Conservation (phyloP, 495 filamentous ascomycete species). For the Penicillium paradoxum region DNA sequence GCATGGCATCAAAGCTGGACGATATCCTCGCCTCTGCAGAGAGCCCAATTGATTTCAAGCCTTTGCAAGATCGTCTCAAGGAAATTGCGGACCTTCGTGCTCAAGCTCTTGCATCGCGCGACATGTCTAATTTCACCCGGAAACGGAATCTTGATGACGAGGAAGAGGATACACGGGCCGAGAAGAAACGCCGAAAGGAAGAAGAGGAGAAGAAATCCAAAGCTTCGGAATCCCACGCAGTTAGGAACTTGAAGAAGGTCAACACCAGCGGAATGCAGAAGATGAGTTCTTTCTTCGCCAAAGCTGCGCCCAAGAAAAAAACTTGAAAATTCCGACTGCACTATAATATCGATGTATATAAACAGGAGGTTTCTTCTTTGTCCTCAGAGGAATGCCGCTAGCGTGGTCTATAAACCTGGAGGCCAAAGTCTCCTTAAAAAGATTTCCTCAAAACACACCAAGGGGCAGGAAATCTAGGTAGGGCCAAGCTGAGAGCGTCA, state of each 20-base stretch:
- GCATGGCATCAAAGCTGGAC: conserved; percentile 47
- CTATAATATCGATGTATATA: background rate
- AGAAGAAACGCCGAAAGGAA: conserved; percentile 63
- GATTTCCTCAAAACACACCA: too few relatives aligned
- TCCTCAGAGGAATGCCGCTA: background rate
- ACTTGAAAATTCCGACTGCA: conserved; percentile 13
- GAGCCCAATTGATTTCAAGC: conserved; percentile 59
- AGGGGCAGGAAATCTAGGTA: too few relatives aligned
- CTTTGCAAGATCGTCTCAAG: conserved; percentile 62
- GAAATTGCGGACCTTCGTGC: conserved; percentile 58
- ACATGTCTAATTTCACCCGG: conserved; percentile 64
- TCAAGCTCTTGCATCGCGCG: conserved; percentile 63
- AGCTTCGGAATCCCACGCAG: conserved; percentile 62
- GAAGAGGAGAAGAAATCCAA: conserved; percentile 76
- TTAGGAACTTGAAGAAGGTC: conserved; percentile 79
- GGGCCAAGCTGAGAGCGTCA: too few relatives aligned
- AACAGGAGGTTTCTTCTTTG: background rate
- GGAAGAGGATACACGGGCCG: conserved; percentile 46
- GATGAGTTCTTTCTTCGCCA: conserved; percentile 90
- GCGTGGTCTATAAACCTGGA: background rate
- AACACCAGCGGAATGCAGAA: conserved; percentile 93
- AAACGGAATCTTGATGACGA: conserved; percentile 71
- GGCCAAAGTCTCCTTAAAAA: background rate
- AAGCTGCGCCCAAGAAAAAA: conserved; percentile 47
- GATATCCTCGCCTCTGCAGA: conserved; percentile 40